phyloP scores from a whole-genome alignment of 106 monocot genomes.

The Narthecium ossifragum region DNA sequence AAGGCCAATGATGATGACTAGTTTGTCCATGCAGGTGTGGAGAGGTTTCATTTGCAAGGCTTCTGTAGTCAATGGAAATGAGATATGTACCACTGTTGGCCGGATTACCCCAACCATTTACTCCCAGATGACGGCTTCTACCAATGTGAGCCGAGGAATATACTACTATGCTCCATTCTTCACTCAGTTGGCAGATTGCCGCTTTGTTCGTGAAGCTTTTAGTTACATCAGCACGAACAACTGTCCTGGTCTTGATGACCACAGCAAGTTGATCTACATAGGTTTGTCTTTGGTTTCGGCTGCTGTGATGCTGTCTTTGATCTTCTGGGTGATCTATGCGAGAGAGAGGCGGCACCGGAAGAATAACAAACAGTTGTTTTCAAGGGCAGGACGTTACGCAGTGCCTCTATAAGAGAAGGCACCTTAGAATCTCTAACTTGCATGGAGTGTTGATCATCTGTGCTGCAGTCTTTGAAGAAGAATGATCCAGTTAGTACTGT shows the following conservation, averaged over 20 bases:
- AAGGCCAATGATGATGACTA: neutral
- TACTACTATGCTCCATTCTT: constrained; percentile 75
- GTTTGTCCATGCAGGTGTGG: constrained; percentile 27
- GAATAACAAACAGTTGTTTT: constrained; percentile 33
- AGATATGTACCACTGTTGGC: constrained; percentile 42
- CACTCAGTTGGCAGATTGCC: constrained; percentile 59
- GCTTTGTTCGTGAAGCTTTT: constrained; percentile 71
- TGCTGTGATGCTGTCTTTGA: constrained; percentile 71
- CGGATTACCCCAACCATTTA: constrained; percentile 56
- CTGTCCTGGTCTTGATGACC: constrained; percentile 55
- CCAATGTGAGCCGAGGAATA: constrained; percentile 42
- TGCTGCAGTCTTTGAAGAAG: too few species aligned
- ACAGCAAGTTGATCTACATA: constrained; percentile 52
- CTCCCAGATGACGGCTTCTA: constrained; percentile 50
- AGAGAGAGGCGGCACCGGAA: constrained; percentile 61
- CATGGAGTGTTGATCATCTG: too few species aligned
- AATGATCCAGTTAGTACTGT: too few species aligned
- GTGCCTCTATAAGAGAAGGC: too few species aligned
- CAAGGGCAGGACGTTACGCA: too few species aligned
- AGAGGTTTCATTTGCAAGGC: constrained; percentile 26
- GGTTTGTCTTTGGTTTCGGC: constrained; percentile 65
- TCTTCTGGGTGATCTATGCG: constrained; percentile 85
- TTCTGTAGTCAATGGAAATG: constrained; percentile 1
- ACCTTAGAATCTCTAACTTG: too few species aligned
- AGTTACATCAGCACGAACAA: constrained; percentile 28